phyloP scores from a whole-genome alignment of 2,329 filamentous ascomycete genomes.

The Alternaria novae-zelandiae region DNA sequence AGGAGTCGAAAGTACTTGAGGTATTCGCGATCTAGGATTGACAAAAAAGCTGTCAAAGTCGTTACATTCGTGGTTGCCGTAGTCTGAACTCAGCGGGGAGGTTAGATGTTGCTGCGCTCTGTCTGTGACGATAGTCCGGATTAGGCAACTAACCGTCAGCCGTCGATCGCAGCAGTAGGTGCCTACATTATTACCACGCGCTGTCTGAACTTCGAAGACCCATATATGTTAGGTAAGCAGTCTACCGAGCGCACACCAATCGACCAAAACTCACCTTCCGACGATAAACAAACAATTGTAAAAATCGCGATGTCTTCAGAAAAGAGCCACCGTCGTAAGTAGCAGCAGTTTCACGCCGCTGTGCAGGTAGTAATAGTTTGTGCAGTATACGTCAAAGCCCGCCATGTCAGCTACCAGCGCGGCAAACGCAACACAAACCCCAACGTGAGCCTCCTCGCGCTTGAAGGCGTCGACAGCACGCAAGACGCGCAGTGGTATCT shows the following conservation, averaged over 20 bases:
- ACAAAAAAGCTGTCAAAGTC: neutral
- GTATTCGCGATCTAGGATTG: neutral
- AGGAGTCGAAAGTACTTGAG: neutral
- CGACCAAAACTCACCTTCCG: neutral
- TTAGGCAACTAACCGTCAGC: neutral
- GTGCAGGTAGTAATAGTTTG: neutral
- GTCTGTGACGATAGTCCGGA: neutral
- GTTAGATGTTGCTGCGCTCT: neutral
- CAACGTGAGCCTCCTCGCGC: slow-evolving; percentile 89
- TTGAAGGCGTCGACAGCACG: slow-evolving; percentile 92
- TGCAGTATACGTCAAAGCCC: slow-evolving; percentile 69
- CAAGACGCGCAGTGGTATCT: slow-evolving; percentile 94
- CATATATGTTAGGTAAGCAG: slow-evolving; percentile 7
- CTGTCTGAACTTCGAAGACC: neutral
- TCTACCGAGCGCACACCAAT: slow-evolving; percentile 15
- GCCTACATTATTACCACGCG: neutral
- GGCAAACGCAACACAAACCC: slow-evolving; percentile 63
- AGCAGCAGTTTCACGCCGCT: neutral
- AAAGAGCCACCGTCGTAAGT: slow-evolving; percentile 19
- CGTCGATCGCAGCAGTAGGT: neutral
- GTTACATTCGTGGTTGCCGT: neutral
- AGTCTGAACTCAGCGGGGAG: neutral
- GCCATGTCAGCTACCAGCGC: slow-evolving; percentile 96
- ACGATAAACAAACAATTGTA: slow-evolving; percentile 1
- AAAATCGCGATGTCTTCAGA: slow-evolving; percentile 11